Base-by-base conservation (phyloP, 192 early-diverging fungal species). In the Geosiphon pyriformis region DNA sequence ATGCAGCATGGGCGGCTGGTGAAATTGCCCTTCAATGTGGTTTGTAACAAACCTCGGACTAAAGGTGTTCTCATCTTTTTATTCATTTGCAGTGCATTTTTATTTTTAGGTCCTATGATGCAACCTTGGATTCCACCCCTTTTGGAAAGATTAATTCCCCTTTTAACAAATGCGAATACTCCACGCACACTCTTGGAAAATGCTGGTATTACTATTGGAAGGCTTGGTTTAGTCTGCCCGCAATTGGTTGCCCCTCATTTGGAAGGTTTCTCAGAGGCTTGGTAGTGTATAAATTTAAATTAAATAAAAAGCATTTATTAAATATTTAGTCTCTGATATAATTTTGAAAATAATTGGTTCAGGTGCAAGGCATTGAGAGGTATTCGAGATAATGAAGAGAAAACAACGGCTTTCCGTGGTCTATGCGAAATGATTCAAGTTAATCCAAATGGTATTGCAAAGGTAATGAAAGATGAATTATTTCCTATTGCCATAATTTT, bases 1-100 rank as follows among this genome's bases (percentile, higher is more conserved):
- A 99, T 70, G 98, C 96, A 17, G 85, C 92, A 18, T 99, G 98
- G 98, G 90, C 96, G 18, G 90, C 87, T 12, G 98, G 96, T 52
- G 98, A 99, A 83, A 92, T 99, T 73, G 88, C 95, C 23, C 74
- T 98, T 26, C 87, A 97, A 77, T 81, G 77, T 15, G 89, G 81
- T 77, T 34, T 46, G 72, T 77, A 29, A 53, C 42, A 26, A 23
- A 46, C 17, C 78, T 46, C 51, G 70, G 73, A 67, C 17, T 66
- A 33, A 55, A n/a, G 26, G 48, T 48, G 27, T 3, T 12, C 1
- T 30, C 2, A 17, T 52, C 7, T 17, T 47, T 46, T 32, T 23
- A 26, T 51, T 4, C 58, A 22, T 37, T 30, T 15, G 31, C 3
- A 48, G 17, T 65, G 17, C 30, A 27, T 48, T n/a, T n/a, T 79